Evolutionary conservation across 495 filamentous ascomycete species (phyloP).

Genomic region (Trichoderma parareesei): DNA sequence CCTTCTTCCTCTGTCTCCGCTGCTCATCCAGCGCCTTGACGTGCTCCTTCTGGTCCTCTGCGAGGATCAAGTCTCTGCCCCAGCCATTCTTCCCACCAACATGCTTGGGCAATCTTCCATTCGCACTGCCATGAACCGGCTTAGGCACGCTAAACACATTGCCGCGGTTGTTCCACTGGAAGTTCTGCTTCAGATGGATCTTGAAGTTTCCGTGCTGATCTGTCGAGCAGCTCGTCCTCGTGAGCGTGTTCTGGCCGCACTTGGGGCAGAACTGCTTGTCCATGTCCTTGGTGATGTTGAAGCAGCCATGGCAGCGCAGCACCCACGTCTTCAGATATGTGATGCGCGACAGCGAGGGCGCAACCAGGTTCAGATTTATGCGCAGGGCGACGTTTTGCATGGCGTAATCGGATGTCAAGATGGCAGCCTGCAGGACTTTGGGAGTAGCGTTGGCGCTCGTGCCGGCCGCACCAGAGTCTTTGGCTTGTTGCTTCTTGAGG

Average conservation of each 20-base stretch:
- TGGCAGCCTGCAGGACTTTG: slow-evolving; percentile 63
- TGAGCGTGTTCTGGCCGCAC: slow-evolving; percentile 82
- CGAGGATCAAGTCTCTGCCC: slow-evolving; percentile 70
- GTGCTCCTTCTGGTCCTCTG: slow-evolving; percentile 97
- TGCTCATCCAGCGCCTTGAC: slow-evolving; percentile 51
- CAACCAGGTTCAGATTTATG: slow-evolving; percentile 89
- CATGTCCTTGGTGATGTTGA: slow-evolving; percentile 76
- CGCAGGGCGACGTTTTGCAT: slow-evolving; percentile 94
- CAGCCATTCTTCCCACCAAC: slow-evolving; percentile 83
- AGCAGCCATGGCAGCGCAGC: slow-evolving; percentile 91
- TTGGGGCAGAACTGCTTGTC: slow-evolving; percentile 86
- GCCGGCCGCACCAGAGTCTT: slow-evolving; percentile 26
- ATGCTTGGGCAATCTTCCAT: slow-evolving; percentile 56
- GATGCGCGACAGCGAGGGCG: slow-evolving; percentile 66
- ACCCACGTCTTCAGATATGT: slow-evolving; percentile 76
- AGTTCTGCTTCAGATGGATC: slow-evolving; percentile 87
- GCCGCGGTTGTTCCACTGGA: slow-evolving; percentile 91
- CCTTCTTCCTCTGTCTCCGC: slow-evolving; percentile 59
- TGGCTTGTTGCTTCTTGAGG: slow-evolving; percentile 73
- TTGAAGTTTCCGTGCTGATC: slow-evolving; percentile 67
- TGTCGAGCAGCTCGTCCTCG: slow-evolving; percentile 78
- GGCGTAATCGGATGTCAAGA: slow-evolving; percentile 89
- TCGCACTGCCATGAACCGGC: slow-evolving; percentile 70
- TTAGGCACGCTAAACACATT: slow-evolving; percentile 88
- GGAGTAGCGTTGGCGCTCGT: slow-evolving; percentile 20